Conservation (phyloP, 345 rosid species). For the Populus euphratica region DNA sequence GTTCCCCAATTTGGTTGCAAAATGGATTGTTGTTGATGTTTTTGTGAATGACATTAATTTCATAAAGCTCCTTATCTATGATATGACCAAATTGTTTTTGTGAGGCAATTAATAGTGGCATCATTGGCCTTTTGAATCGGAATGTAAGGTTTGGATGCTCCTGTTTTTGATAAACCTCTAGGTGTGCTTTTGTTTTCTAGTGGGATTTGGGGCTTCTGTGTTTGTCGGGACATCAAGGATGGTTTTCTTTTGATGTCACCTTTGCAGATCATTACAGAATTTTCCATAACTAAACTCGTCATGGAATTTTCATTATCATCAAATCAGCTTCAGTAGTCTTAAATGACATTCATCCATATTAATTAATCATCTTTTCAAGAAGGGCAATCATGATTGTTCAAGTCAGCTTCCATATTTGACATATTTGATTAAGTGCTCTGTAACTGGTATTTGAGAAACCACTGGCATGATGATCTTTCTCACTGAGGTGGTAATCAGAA, state of each 20-base stretch:
- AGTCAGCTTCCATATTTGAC: not conserved
- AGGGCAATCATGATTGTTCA: not conserved
- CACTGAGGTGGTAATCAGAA: not conserved
- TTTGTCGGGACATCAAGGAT: not conserved
- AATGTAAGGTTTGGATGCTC: not conserved
- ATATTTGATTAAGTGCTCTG: not conserved
- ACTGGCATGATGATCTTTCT: not conserved
- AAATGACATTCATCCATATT: not conserved
- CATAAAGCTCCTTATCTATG: not conserved
- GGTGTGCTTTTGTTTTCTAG: not conserved
- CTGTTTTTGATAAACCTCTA: not conserved
- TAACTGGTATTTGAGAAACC: not conserved
- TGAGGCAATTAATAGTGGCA: not conserved
- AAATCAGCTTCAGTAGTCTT: not conserved
- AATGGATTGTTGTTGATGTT: not conserved
- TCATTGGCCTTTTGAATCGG: not conserved
- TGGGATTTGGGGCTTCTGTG: not conserved
- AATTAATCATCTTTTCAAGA: not conserved
- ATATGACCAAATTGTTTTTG: not conserved
- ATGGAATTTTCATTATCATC: not conserved
- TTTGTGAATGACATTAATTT: not conserved
- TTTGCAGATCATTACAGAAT: not conserved
- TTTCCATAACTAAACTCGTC: not conserved
- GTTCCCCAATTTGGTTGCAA: too few relatives aligned
- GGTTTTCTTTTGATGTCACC: not conserved